Conservation (phyloP, 306 rosid genomes). For the Pachyrhizus erosus region DNA sequence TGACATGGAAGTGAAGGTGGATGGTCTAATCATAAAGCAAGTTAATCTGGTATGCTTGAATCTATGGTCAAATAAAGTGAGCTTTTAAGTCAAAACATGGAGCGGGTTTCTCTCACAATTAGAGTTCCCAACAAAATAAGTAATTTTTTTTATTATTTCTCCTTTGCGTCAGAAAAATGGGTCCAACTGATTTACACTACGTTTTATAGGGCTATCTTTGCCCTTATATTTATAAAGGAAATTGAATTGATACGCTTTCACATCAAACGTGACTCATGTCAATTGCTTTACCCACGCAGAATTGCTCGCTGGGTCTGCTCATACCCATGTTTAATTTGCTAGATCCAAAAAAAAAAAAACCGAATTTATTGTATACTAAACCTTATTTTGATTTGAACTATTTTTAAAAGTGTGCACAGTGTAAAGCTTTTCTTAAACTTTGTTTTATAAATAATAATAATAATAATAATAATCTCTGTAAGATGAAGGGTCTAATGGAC, state of each 20-base stretch:
- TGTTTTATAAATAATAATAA: too few species aligned
- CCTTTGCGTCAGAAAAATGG: background rate
- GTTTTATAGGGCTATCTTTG: too few species aligned
- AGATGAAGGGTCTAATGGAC: conserved; percentile 47
- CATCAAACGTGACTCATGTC: background rate
- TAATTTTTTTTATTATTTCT: background rate
- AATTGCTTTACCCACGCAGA: background rate
- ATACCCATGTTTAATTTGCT: too few species aligned
- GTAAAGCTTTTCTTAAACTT: too few species aligned
- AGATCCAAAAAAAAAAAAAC: too few species aligned
- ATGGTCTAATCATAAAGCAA: conserved; percentile 20
- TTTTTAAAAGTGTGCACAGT: too few species aligned
- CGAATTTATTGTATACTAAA: too few species aligned
- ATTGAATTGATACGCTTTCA: too few species aligned
- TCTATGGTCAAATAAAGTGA: conserved; percentile 1
- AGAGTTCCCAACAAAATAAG: background rate
- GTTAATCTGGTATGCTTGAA: background rate
- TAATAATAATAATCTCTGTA: too few species aligned
- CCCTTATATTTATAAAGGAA: too few species aligned
- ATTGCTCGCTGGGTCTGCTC: too few species aligned
- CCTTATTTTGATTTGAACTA: too few species aligned
- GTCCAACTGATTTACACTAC: background rate
- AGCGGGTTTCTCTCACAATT: background rate
- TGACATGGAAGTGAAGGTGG: background rate
- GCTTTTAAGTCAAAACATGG: conserved; percentile 5